A percentile compares a stretch with the other conserved stretches of the same genome.
Evolutionary conservation across 129 eudicot genomes (phyloP).

Genomic region (Gnaphalium uliginosum): DNA sequence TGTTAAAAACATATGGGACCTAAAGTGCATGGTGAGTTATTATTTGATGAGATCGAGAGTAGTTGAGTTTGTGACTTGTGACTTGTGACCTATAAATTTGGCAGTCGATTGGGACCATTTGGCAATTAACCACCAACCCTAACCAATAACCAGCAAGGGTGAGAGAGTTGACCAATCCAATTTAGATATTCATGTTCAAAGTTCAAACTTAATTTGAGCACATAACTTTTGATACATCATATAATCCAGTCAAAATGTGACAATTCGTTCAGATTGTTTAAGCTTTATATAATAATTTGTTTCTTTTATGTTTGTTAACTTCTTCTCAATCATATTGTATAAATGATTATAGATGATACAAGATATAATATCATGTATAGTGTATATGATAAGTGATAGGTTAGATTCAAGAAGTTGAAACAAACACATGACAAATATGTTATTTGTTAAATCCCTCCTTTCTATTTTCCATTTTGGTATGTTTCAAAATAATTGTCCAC

Average conservation of each 20-base stretch:
- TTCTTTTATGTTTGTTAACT: not conserved
- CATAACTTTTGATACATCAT: conserved; percentile 17
- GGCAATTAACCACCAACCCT: conserved; percentile 27
- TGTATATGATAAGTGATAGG: not conserved
- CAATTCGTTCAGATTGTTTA: not conserved
- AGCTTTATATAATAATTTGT: not conserved
- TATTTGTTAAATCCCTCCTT: no score
- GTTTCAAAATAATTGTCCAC: no score
- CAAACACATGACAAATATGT: no score
- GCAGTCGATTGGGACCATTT: conserved; percentile 10
- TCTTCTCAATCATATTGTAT: not conserved
- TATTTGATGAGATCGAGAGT: conserved; percentile 13
- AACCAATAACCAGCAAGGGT: conserved; percentile 27
- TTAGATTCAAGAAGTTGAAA: no score
- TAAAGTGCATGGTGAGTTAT: conserved; percentile 18
- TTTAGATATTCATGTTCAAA: conserved; percentile 11
- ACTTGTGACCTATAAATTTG: conserved; percentile 7
- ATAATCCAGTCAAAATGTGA: conserved; percentile 15
- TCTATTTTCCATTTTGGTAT: no score
- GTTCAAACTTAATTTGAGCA: conserved; percentile 5
- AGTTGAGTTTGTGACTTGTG: conserved; percentile 1
- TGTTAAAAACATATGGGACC: conserved; percentile 8
- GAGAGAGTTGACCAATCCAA: conserved; percentile 21
- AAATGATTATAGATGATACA: not conserved
- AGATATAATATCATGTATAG: not conserved